These are phyloP conservation scores for Hypoxylon intermedium DNA, from an alignment of 495 filamentous ascomycete genomes.

Conservation along the genomic window DNA sequence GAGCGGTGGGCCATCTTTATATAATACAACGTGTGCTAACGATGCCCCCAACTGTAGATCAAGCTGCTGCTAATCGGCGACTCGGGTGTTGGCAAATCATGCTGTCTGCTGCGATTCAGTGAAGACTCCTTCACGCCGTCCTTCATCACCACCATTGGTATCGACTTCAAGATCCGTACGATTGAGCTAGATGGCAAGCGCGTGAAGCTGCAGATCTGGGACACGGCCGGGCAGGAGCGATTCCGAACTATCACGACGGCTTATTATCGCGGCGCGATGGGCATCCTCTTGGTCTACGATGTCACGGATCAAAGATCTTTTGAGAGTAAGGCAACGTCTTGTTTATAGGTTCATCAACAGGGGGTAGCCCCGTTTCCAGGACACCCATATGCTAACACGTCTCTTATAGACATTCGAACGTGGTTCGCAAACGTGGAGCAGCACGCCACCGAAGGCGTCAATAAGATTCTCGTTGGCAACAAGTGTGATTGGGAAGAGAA, in stretches of 20 bases:
- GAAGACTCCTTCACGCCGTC: slow-evolving; percentile 98
- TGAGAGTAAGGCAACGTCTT: slow-evolving; percentile 79
- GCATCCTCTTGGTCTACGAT: slow-evolving; percentile 96
- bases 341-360: too few relatives aligned
- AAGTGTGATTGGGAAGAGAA: slow-evolving; percentile 99
- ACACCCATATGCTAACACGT: background rate
- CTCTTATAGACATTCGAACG: slow-evolving; percentile 83
- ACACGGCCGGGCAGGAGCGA: slow-evolving; percentile 96
- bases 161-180: slow-evolving; percentile 99
- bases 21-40: slow-evolving; percentile 1
- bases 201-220: slow-evolving; percentile 99
- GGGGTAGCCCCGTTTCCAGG: too few relatives aligned
- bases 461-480: slow-evolving; percentile 99
- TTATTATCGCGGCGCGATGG: slow-evolving; percentile 98
- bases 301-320: slow-evolving; percentile 97
- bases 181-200: slow-evolving; percentile 98
- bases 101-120: slow-evolving; percentile 96
- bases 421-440: slow-evolving; percentile 99
- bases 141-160: slow-evolving; percentile 99
- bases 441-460: slow-evolving; percentile 97
- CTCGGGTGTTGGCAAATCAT: slow-evolving; percentile 97
- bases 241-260: slow-evolving; percentile 99
- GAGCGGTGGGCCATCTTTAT: background rate
- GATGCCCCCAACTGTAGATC: slow-evolving; percentile 66
- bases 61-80: slow-evolving; percentile 98